Percentiles rank a stretch among this genome's conserved stretches.
These are phyloP conservation scores for Spongospora subterranea DNA, from an alignment of 208 protist genomes.

Conservation along the genomic window DNA sequence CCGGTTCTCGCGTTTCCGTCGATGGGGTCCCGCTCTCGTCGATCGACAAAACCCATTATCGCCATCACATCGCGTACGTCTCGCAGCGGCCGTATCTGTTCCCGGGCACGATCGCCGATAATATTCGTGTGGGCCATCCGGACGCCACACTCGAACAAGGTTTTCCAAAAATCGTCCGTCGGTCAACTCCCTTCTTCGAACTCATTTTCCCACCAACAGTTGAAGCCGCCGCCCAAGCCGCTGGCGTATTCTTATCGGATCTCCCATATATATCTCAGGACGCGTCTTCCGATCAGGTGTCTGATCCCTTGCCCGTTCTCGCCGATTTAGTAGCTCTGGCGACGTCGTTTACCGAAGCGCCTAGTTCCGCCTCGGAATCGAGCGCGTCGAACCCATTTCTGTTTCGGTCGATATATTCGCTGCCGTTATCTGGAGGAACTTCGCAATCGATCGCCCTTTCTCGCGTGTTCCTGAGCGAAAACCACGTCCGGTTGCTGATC, in stretches of 20 bases:
- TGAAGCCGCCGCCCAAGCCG: not conserved
- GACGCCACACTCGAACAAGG: not conserved
- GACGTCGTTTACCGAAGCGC: not conserved
- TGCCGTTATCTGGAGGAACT: not conserved
- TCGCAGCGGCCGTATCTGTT: constrained; percentile 16
- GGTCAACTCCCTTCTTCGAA: not conserved
- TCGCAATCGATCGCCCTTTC: not conserved
- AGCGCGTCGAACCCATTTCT: not conserved
- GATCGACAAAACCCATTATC: not conserved
- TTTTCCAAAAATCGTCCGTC: not conserved
- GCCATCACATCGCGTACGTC: constrained; percentile 16
- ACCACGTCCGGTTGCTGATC: not conserved
- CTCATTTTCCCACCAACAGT: not conserved
- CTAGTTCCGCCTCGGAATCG: too few species aligned
- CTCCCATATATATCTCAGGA: not conserved
- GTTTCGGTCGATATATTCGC: not conserved
- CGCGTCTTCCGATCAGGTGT: not conserved
- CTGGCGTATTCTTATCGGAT: constrained; percentile 9
- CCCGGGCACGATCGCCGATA: constrained; percentile 24
- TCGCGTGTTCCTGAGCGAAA: not conserved
- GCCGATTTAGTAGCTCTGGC: not conserved
- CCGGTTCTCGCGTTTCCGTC: not conserved
- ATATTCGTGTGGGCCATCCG: constrained; percentile 23
- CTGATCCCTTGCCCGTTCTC: not conserved
- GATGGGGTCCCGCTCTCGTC: constrained; percentile 13